Percentiles rank a stretch among this genome's conserved stretches.
These are phyloP conservation scores for Leishmania mexicana DNA, from an alignment of 208 protist species.

Conservation along the genomic window DNA sequence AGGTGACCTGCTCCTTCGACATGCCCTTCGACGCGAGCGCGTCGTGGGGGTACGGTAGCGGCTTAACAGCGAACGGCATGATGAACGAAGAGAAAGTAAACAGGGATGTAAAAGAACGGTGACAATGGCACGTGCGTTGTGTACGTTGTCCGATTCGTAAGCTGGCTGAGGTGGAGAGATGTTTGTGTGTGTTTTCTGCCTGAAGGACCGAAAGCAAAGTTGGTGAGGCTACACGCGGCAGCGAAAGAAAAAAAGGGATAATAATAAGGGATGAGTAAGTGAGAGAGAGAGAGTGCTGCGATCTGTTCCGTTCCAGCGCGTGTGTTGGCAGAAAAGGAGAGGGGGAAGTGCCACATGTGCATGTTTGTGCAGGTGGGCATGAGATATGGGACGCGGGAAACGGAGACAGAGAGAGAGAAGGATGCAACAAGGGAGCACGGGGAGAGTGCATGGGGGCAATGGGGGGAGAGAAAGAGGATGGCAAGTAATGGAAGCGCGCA, in stretches of 20 bases:
- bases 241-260: background rate
- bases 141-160: background rate
- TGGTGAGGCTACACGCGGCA: background rate
- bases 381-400: background rate
- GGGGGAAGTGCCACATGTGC: background rate
- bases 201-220: background rate
- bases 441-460: background rate
- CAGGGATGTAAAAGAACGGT: background rate
- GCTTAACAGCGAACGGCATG: slow-evolving; percentile 74
- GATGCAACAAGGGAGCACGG: background rate
- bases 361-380: background rate
- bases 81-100: background rate
- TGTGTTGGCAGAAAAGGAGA: background rate
- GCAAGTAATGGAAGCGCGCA: background rate
- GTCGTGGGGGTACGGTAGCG: slow-evolving; percentile 81
- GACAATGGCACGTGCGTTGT: background rate
- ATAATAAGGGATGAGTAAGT: background rate
- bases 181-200: background rate
- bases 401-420: background rate
- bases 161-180: background rate
- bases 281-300: background rate
- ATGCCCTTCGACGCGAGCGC: slow-evolving; percentile 83
- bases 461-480: background rate
- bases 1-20: slow-evolving; percentile 87
- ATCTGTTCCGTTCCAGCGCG: background rate